Evolutionary conservation across 2,329 filamentous ascomycete species (phyloP).

Genomic region (Aspergillus sp.): DNA sequence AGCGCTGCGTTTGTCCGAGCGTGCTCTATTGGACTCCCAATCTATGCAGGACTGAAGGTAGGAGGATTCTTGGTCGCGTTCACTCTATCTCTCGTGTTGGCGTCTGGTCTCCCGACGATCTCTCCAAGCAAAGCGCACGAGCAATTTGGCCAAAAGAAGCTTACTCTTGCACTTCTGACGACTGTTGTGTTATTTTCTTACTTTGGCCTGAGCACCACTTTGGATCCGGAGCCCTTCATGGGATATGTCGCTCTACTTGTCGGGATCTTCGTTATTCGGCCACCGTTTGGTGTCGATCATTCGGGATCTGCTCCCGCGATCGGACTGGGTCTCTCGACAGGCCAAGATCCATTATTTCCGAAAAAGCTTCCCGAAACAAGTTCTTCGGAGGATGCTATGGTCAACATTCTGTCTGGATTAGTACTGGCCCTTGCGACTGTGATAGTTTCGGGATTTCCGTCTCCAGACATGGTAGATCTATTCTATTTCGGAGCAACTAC

Average conservation of each 20-base stretch:
- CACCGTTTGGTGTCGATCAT: slow-evolving; percentile 32
- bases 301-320: slow-evolving; percentile 13
- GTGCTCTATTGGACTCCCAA: slow-evolving; percentile 43
- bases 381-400: slow-evolving; percentile 18
- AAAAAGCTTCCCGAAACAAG: slow-evolving; percentile 6
- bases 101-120: slow-evolving; percentile 36
- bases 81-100: slow-evolving; percentile 40
- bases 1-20: slow-evolving; percentile 24
- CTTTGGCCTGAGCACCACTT: slow-evolving; percentile 22
- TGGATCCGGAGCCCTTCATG: slow-evolving; percentile 32
- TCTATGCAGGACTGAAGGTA: slow-evolving; percentile 49
- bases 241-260: slow-evolving; percentile 42
- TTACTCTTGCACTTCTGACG: slow-evolving; percentile 19
- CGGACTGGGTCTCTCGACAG: slow-evolving; percentile 14
- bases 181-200: slow-evolving; percentile 18
- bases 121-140: slow-evolving; percentile 8
- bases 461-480: slow-evolving; percentile 16
- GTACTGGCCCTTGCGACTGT: slow-evolving; percentile 16
- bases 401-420: slow-evolving; percentile 22
- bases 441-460: slow-evolving; percentile 15
- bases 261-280: slow-evolving; percentile 43
- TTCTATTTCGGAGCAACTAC: slow-evolving; percentile 16
- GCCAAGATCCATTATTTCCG: slow-evolving; percentile 6
- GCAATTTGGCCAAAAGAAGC: slow-evolving; percentile 20
- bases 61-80: slow-evolving; percentile 48